These are phyloP conservation scores for Loxodes magnus DNA, from an alignment of 73 alveolate genomes.

Conservation along the genomic window DNA sequence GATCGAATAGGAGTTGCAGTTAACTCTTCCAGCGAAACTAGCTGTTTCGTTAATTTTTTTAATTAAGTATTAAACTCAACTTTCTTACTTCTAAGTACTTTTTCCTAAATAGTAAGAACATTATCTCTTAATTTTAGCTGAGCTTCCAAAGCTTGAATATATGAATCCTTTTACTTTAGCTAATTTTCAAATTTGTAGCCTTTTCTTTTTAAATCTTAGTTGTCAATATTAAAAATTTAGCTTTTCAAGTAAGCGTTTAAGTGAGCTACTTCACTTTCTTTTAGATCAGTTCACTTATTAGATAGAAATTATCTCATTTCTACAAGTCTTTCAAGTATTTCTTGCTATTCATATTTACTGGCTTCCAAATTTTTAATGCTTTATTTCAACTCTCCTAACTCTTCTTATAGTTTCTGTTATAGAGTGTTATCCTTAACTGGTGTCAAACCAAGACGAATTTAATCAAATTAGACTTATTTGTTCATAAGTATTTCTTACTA, in stretches of 20 bases:
- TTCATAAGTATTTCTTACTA: background rate
- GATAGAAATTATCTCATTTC: background rate
- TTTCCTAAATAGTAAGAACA: too few relatives aligned
- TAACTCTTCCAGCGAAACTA: too few relatives aligned
- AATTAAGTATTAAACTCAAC: too few relatives aligned
- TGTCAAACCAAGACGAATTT: background rate
- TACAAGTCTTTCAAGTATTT: background rate
- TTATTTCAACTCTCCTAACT: background rate
- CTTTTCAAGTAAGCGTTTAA: conserved; percentile 3
- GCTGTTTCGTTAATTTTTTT: too few relatives aligned
- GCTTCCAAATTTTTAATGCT: background rate
- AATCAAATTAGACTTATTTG: background rate
- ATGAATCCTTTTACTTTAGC: conserved; percentile 5
- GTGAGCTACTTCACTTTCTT: conserved; percentile 2
- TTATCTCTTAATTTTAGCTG: conserved; percentile 11
- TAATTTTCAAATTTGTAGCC: background rate
- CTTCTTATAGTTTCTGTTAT: background rate
- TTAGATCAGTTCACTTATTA: background rate
- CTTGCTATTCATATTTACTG: background rate
- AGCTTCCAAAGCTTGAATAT: conserved; percentile 1
- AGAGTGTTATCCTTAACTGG: background rate
- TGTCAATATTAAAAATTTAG: background rate
- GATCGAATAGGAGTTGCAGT: too few relatives aligned
- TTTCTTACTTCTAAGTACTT: too few relatives aligned
- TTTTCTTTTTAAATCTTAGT: conserved; percentile 2